Percentiles rank a stretch among this genome's conserved stretches.
These are phyloP conservation scores for Cyamopsis tetragonoloba DNA, from an alignment of 306 rosid genomes.

Conservation along the genomic window DNA sequence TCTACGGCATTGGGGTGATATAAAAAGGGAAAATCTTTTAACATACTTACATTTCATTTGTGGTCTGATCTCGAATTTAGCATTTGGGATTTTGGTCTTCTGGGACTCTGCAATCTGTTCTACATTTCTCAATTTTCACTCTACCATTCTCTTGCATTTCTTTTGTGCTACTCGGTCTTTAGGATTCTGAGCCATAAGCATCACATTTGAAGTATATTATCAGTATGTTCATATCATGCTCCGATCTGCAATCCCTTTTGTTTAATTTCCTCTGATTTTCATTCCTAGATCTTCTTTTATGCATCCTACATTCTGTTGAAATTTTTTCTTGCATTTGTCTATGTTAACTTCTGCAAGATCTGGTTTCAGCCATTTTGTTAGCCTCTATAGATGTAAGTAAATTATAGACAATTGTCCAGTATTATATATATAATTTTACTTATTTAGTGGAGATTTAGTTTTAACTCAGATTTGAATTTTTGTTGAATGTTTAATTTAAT, in stretches of 20 bases:
- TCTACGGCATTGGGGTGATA: neutral
- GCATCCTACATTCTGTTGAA: neutral
- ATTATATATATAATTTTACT: neutral
- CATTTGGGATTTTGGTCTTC: neutral
- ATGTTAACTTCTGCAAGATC: conserved; percentile 42
- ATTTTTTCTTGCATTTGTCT: neutral
- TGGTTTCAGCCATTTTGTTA: conserved; percentile 24
- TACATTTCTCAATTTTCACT: neutral
- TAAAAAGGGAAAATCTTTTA: neutral
- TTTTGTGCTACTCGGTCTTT: neutral
- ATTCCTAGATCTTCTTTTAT: conserved; percentile 33
- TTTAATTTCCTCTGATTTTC: neutral
- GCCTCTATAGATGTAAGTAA: conserved; percentile 8
- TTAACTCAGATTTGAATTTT: conserved; percentile 3
- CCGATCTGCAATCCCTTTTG: conserved; percentile 27
- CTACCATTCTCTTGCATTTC: neutral
- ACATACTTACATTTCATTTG: neutral
- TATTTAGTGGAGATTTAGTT: neutral
- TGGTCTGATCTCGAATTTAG: conserved; percentile 27
- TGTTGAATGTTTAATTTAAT: neutral
- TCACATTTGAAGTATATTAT: neutral
- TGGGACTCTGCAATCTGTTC: neutral
- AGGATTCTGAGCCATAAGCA: neutral
- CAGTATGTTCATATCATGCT: neutral
- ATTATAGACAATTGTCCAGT: conserved; percentile 2